Base-by-base conservation (phyloP, 352 stramenopile genomes). In the Phytophthora crassamura region DNA sequence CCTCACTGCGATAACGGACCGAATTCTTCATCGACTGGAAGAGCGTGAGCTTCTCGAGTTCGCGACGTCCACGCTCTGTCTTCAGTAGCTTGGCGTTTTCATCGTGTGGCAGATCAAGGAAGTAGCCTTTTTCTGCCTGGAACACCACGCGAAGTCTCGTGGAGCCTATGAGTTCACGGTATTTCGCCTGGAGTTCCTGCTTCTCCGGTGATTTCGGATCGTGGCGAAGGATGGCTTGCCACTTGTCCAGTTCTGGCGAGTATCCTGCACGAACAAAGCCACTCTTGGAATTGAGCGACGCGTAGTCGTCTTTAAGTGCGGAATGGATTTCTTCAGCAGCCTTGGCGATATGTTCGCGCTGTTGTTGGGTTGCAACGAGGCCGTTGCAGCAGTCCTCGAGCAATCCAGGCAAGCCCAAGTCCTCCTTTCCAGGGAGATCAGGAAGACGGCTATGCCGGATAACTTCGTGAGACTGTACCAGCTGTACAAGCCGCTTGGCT, bases 11-110 rank as follows among this genome's bases (percentile, higher is more conserved):
- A 67, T 90, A 93, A 0, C 85, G 75, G 8, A 86, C 75, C 14
- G 73, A 78, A 42, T 89, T 89, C 35, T 91, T 93, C 14, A 88
- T 52, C 7, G 85, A 90, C 58, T 90, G 82, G 9, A 91, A 77
- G 39, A 91, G 53, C 34, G 58, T 74, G 12, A 88, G 51, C 9
- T 78, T 72, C 1, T 86, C 72, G 1, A 80, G 33, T 47, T 63
- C 62, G 20, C n/a, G 52, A 34, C 61, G 50, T 20, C 57, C 45
- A 34, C 53, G 42, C 4, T 77, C 47, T 1, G 35, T 65, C 15
- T 75, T 64, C 16, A 84, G 15, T 34, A 91, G 47, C 40, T 79
- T 79, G 15, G 51, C 63, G 53, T 88, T 74, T 47, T 91, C 80
- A 5, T 88, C 80, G 52, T 90, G 77, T 1, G 83, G 67, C 11